Conservation (phyloP, 352 stramenopile species). For the Peronospora belbahrii region DNA sequence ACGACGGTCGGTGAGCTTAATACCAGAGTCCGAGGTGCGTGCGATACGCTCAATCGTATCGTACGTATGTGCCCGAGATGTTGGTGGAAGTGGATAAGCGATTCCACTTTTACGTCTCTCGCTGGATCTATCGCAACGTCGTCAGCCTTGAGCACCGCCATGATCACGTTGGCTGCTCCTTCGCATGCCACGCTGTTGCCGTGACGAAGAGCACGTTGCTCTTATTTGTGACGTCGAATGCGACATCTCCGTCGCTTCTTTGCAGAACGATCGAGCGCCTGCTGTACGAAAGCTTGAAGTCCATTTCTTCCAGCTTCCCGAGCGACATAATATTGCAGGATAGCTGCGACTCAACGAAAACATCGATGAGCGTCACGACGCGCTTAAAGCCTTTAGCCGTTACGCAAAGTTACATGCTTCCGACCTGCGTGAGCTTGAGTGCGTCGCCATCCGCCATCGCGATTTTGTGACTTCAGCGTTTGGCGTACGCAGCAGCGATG, state of each 20-base stretch:
- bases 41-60: slow-evolving; percentile 3
- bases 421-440: not conserved
- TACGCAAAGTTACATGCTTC: no score
- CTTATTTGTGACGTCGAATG: not conserved
- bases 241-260: not conserved
- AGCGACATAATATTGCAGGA: not conserved
- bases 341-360: not conserved
- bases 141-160: no score
- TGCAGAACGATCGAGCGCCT: not conserved
- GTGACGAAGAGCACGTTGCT: not conserved
- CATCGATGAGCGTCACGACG: not conserved
- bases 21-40: not conserved
- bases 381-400: not conserved
- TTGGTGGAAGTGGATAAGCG: not conserved
- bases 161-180: no score
- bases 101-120: no score
- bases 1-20: not conserved
- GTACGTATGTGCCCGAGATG: not conserved
- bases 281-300: not conserved
- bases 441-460: not conserved
- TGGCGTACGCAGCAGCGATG: not conserved
- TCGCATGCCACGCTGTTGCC: not conserved
- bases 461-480: not conserved
- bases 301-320: not conserved
- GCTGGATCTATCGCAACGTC: no score